Evolutionary conservation across 768 basidiomycete species (phyloP), one percentile per base, ranked within the genome.

Genomic region (Paxillus rubicundulus): DNA sequence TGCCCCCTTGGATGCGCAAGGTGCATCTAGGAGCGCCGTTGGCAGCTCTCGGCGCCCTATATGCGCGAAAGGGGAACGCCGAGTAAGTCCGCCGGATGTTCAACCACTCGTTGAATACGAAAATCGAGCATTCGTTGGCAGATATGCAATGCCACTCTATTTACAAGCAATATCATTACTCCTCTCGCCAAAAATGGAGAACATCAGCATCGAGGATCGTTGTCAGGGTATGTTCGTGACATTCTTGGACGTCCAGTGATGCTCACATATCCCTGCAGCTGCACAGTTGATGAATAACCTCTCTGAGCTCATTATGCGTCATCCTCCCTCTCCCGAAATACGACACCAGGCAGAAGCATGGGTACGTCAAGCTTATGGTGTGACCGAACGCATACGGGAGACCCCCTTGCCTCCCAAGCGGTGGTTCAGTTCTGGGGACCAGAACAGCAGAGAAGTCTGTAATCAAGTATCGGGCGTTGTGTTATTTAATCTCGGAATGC

Each of bases 1-100:
- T 87, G 45, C 86, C 87, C 2, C 53, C 62, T 17, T 88, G 87
- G 87, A 79, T 79, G 43, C 72, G 74, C 9, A 75, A 72, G 50
- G 75, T 77, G 18, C 84, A 88, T 57, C 68, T 89, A 21, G 84
- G 81, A 17, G 82, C 85, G 9, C 86, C 86, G 2, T 72, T 89
- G 32, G 86, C 86, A 58, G 81, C 84, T 1, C 73, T 89, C 4
- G 87, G 81, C 1, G 71, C 76, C 4, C 82, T 82, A 47, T 87
- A 88, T 56, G 78, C 79, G 4, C 70, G 73, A 32, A 70, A 70
- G 33, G 85, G 82, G 18, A 80, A 79, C 50, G 57, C 74, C n/a
- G 78, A 84, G 57, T 53, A 40, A 49, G 66, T 59, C 6, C 36
- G 30, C n/a, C 16, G 8, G 33, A 48, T 9, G 10, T 60, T 37